A percentile compares a stretch with the other conserved stretches of the same genome.
These are phyloP conservation scores for Vitis riparia DNA, from an alignment of 164 flowering plant genomes.

Conservation along the genomic window DNA sequence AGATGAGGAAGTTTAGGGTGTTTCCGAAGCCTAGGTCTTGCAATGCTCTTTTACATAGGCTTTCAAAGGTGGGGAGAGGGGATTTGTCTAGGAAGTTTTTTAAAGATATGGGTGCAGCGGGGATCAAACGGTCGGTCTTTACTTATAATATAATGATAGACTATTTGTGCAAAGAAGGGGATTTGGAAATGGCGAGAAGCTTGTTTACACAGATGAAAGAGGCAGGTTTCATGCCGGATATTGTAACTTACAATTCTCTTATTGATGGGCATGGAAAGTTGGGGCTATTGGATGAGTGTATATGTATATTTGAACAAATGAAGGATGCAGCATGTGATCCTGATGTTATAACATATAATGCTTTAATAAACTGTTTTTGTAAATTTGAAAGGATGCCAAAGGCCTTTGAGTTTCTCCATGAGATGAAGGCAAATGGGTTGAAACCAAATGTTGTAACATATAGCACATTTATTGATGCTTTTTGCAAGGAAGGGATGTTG, in stretches of 20 bases:
- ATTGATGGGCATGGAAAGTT: slow-evolving; percentile 79
- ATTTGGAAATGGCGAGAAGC: slow-evolving; percentile 49
- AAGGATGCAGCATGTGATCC: slow-evolving; percentile 57
- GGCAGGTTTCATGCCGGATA: slow-evolving; percentile 58
- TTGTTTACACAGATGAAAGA: slow-evolving; percentile 61
- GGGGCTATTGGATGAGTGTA: slow-evolving; percentile 53
- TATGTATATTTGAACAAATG: slow-evolving; percentile 66
- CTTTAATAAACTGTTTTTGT: slow-evolving; percentile 75
- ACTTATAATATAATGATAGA: slow-evolving; percentile 79
- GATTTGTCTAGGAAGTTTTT: slow-evolving; percentile 52
- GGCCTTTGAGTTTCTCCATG: slow-evolving; percentile 56
- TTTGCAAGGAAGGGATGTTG: slow-evolving; percentile 85
- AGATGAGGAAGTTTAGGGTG: slow-evolving; percentile 55
- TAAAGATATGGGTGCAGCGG: slow-evolving; percentile 54
- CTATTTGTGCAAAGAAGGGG: slow-evolving; percentile 65
- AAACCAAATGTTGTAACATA: slow-evolving; percentile 86
- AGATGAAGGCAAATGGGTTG: slow-evolving; percentile 63
- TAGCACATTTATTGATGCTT: slow-evolving; percentile 81
- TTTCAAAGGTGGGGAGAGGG: slow-evolving; percentile 46
- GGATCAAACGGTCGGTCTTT: slow-evolving; percentile 51
- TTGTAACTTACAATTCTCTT: slow-evolving; percentile 74
- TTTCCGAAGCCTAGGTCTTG: slow-evolving; percentile 72
- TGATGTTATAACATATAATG: slow-evolving; percentile 80
- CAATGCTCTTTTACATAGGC: slow-evolving; percentile 56
- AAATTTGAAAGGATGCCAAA: slow-evolving; percentile 52